These are phyloP conservation scores for Yarrowia divulgata DNA, from an alignment of 805 yeast species.

Conservation along the genomic window DNA sequence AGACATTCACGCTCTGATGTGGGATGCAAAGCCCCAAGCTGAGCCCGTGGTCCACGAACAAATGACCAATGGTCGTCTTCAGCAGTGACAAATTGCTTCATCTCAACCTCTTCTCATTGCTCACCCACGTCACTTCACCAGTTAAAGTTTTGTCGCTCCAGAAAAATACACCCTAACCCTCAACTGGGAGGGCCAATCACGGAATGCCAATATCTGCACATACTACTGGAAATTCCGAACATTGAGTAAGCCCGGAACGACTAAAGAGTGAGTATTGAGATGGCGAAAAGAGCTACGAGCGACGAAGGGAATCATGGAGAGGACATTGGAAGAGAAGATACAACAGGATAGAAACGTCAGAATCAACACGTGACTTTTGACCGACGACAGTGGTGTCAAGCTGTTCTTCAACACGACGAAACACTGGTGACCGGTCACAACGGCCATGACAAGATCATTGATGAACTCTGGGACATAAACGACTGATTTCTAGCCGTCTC, in stretches of 20 bases:
- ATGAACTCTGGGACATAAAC: not conserved
- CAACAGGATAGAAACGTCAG: not conserved
- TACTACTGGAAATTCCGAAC: conserved; percentile 32
- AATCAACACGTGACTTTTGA: not conserved
- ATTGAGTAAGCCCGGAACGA: conserved; percentile 35
- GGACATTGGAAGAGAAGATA: not conserved
- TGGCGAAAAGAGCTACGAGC: not conserved
- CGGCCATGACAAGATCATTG: not conserved
- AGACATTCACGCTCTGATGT: too few species aligned
- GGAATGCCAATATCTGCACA: conserved; percentile 30
- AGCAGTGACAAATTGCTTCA: too few species aligned
- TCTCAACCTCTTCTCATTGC: not conserved
- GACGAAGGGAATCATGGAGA: not conserved
- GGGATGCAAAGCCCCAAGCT: too few species aligned
- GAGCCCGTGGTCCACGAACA: too few species aligned
- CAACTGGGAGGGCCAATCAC: conserved; percentile 35
- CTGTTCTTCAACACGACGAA: not conserved
- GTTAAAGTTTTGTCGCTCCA: not conserved
- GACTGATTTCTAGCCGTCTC: not conserved
- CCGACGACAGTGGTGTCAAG: not conserved
- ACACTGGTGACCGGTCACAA: not conserved
- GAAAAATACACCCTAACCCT: conserved; percentile 13
- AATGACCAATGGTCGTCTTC: too few species aligned
- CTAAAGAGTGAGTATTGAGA: conserved; percentile 33
- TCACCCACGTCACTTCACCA: not conserved